Evolutionary conservation across 176 grass and related monocot species (phyloP), one percentile per base, ranked within the genome.

Genomic region (Musa acuminata): DNA sequence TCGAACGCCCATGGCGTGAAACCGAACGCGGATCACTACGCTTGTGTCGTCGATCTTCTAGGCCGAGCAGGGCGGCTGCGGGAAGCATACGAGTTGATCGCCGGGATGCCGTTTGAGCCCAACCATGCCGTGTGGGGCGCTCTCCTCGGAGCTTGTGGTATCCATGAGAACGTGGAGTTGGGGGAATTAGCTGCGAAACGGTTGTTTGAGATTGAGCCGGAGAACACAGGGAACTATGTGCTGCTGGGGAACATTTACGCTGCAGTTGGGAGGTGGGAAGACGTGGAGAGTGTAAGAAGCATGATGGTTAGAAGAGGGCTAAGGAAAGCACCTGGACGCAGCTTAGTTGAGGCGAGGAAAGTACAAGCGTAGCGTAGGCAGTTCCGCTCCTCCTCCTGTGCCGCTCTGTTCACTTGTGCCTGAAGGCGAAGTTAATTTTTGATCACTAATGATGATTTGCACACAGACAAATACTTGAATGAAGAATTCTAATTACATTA

Each of bases 111-210:
- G 69, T 87, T 85, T 23, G 55, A 89, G 66, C 80, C 65, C 0
- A 87, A 69, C 8, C 20, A 81, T 52, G 79, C 82, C 0, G 62
- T 85, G 8, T 93, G 90, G 90, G 82, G 77, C 67, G 23, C 62
- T 81, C 82, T 93, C 48, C 80, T 93, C 1, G 84, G 90, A 73
- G 87, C 87, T 63, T 89, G 87, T 76, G 90, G 85, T n/a, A 78
- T 89, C 11, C 84, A 92, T 59, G 75, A 80, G 50, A 85, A 92
- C 71, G 77, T 92, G 22, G 80, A 87, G 49, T 70, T 89, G 5
- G 87, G 84, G 29, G 82, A 89, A 74, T 23, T 89, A 21, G 87
- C 80, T 1, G 82, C 90, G 3, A 81, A 79, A 55, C 84, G 70
- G 75, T 35, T 93, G 53, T 87, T 87, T 73, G 77, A 83, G 82